Evolutionary conservation across 23 red algal species (phyloP), one percentile per base, ranked within the genome.

Genomic region (Agarophyton chilense): DNA sequence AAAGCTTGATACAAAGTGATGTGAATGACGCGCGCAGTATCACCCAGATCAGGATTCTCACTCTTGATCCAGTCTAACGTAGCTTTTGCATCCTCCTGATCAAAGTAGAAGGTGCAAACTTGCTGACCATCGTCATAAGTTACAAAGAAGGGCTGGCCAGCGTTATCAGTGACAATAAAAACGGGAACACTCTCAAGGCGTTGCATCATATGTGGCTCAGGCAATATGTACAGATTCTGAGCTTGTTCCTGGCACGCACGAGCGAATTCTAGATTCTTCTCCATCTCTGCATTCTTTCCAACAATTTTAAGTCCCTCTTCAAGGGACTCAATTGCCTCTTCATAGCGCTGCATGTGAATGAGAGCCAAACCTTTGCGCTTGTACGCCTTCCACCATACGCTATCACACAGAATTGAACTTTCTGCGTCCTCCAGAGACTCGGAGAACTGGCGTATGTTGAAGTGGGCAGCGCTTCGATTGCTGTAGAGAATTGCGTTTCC

Each of bases 61-160:
- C 81, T 44, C 28, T 94, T 90, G 40, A 99, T 95, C 97, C 97
- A 99, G 40, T 94, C 78, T 18, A 99, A 38, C 11, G 93, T 99
- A 41, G 89, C 65, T 14, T 90, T 61, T 2, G 93, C 97, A 49
- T 99, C 97, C 28, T 61, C 45, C 61, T 91, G 54, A 46, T 98
- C 93, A 63, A 98, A 95, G 73, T 98, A 98, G 38, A 98, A 93
- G 35, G 96, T 93, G 46, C 92, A 98, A 43, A 95, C 83, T 62
- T 95, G 93, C 54, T 96, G 78, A 44, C 93, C 96, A 78, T 95
- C 96, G 36, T 98, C 96, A 24, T 98, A 93, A n/a, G 92, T 95
- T 9, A 98, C 79, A 71, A 95, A 98, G 78, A 98, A 98, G 47
- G 96, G 96, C 87, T 95, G 93, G 4, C 96, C 96, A n/a, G 51